phyloP scores from a whole-genome alignment of 116 monocot genomes.

The Trichopus zeylanicus region DNA sequence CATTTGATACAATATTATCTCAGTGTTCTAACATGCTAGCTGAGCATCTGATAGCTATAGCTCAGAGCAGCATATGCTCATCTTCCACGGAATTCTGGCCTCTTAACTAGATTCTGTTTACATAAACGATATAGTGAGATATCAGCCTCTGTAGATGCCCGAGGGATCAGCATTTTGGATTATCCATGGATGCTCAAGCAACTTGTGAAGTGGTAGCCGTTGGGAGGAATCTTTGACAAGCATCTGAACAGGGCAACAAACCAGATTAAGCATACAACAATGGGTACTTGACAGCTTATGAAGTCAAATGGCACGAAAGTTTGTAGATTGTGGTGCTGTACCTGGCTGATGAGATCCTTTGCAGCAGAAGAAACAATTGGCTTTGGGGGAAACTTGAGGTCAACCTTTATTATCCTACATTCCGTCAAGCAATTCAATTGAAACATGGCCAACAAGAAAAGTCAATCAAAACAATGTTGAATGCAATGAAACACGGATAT shows the following conservation, averaged over 20 bases:
- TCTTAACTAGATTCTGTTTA: no score
- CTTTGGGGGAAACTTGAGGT: slow-evolving; percentile 80
- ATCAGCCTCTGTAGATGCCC: slow-evolving; percentile 63
- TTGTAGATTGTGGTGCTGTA: background rate
- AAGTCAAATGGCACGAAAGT: background rate
- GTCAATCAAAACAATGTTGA: no score
- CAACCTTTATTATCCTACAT: slow-evolving; percentile 90
- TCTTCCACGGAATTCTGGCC: no score
- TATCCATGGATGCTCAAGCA: slow-evolving; percentile 97
- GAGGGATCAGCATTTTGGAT: slow-evolving; percentile 90
- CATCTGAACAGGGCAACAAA: slow-evolving; percentile 43
- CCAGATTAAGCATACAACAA: no score
- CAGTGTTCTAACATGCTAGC: no score
- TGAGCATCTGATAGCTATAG: no score
- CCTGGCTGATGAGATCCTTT: slow-evolving; percentile 95
- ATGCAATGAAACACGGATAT: no score
- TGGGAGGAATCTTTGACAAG: slow-evolving; percentile 74
- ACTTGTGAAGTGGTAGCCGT: slow-evolving; percentile 84
- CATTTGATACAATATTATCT: no score
- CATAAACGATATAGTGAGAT: background rate
- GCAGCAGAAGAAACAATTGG: slow-evolving; percentile 71
- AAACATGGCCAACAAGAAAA: background rate
- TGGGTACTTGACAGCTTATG: background rate
- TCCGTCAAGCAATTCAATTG: slow-evolving; percentile 1
- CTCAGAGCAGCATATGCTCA: no score